Conservation (phyloP, 2,329 filamentous ascomycete genomes). For the Fusarium pseudocircinatum region DNA sequence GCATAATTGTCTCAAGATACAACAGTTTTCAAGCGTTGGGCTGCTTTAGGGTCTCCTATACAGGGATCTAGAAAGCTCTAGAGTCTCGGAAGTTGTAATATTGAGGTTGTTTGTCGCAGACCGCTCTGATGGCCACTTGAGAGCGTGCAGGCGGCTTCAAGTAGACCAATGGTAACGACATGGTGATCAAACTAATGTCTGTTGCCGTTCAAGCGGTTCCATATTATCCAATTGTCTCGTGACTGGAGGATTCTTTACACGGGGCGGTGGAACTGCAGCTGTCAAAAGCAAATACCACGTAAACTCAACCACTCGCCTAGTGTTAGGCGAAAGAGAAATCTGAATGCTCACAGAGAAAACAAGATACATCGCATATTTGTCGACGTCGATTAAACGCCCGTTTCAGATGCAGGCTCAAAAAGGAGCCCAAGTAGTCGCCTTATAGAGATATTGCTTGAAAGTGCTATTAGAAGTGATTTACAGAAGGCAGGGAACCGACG, state of each 20-base stretch:
- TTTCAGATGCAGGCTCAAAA: background rate
- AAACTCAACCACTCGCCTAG: background rate
- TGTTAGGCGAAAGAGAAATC: background rate
- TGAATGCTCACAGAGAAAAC: background rate
- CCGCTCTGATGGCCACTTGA: background rate
- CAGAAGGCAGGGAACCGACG: background rate
- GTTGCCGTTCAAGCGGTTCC: background rate
- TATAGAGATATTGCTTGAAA: background rate
- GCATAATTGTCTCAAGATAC: background rate
- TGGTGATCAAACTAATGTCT: background rate
- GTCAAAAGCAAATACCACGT: slow-evolving; percentile 1
- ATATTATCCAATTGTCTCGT: background rate
- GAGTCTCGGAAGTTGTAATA: background rate
- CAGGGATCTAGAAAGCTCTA: background rate
- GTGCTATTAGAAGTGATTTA: background rate
- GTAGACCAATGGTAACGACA: background rate
- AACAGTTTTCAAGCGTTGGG: background rate
- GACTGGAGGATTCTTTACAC: background rate
- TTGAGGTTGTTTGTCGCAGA: background rate
- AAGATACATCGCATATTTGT: background rate
- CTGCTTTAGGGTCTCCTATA: background rate
- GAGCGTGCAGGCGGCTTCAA: background rate
- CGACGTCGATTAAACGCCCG: background rate
- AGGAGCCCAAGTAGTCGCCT: background rate
- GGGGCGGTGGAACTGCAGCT: background rate